Percentiles rank a stretch among this genome's conserved stretches.
phyloP scores from a whole-genome alignment of 2,329 filamentous ascomycete genomes.

The Cladosporium sp. region DNA sequence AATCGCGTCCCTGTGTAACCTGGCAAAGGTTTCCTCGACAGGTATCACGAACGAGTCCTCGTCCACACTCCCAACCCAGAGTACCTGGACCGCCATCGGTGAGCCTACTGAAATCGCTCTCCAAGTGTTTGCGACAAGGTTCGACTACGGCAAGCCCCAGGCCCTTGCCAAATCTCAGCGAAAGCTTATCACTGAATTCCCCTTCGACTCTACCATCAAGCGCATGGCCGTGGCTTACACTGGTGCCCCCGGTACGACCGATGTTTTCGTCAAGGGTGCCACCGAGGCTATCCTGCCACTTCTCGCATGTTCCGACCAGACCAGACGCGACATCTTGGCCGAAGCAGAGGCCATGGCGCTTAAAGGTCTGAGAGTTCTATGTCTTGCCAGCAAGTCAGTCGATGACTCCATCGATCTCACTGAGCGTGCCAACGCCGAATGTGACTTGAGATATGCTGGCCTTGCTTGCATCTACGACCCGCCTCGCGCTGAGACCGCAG shows the following conservation, averaged over 20 bases:
- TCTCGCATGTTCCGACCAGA: conserved; percentile 27
- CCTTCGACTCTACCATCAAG: conserved; percentile 38
- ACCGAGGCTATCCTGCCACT: conserved; percentile 36
- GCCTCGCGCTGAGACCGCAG: conserved; percentile 35
- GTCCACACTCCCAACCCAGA: conserved; percentile 42
- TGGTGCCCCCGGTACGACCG: conserved; percentile 21
- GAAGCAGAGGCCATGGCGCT: conserved; percentile 34
- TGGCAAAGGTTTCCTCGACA: conserved; percentile 58
- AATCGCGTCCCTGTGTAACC: conserved; percentile 62
- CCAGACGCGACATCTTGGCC: conserved; percentile 27
- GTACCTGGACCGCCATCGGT: conserved; percentile 60
- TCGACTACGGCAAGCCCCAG: conserved; percentile 36
- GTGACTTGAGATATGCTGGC: conserved; percentile 32
- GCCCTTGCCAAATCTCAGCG: conserved; percentile 16
- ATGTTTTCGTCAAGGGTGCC: conserved; percentile 37
- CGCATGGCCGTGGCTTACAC: conserved; percentile 36
- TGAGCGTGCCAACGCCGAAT: conserved; percentile 30
- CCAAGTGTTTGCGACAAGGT: conserved; percentile 68
- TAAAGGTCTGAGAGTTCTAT: conserved; percentile 36
- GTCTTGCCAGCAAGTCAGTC: conserved; percentile 29
- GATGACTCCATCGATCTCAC: conserved; percentile 18
- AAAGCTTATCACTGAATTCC: conserved; percentile 32
- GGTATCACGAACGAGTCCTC: conserved; percentile 33
- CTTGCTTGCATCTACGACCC: conserved; percentile 37
- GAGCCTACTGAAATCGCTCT: conserved; percentile 71